Conservation (phyloP, 352 stramenopile genomes). For the Plasmopara viticola region DNA sequence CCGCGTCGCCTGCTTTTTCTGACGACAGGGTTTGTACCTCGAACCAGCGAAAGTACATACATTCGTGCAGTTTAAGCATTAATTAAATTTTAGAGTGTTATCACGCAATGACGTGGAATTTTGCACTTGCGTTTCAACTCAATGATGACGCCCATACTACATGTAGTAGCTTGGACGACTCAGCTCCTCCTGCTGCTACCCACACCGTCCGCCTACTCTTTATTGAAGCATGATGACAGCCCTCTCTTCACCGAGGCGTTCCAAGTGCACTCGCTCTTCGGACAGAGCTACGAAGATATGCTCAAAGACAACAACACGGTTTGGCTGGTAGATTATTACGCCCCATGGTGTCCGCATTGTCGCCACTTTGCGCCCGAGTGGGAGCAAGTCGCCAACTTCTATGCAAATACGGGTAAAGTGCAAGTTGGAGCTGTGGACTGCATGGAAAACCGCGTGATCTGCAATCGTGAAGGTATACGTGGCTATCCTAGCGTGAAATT, state of each 20-base stretch:
- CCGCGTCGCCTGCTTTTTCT: no score
- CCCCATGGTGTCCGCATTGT: conserved; percentile 81
- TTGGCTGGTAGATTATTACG: conserved; percentile 83
- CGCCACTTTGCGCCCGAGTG: conserved; percentile 66
- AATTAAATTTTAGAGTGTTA: no score
- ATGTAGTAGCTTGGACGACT: conserved; percentile 3
- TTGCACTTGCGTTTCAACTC: no score
- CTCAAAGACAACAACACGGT: conserved; percentile 45
- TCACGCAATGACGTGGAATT: no score
- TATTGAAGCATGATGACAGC: conserved; percentile 36
- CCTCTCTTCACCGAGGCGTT: conserved; percentile 68
- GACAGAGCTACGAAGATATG: conserved; percentile 36
- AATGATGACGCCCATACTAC: neutral
- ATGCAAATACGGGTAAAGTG: conserved; percentile 43
- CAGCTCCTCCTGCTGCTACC: conserved; percentile 10
- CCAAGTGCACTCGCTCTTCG: conserved; percentile 40
- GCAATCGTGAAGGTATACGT: conserved; percentile 51
- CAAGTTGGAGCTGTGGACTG: conserved; percentile 76
- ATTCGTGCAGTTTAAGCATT: no score
- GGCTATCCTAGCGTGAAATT: conserved; percentile 67
- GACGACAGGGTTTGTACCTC: no score
- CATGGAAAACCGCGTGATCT: conserved; percentile 48
- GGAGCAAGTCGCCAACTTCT: conserved; percentile 67
- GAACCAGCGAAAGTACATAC: no score
- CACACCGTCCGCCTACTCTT: conserved; percentile 12